Conservation (phyloP, 805 yeast genomes). For the Monosporozyma unispora region DNA sequence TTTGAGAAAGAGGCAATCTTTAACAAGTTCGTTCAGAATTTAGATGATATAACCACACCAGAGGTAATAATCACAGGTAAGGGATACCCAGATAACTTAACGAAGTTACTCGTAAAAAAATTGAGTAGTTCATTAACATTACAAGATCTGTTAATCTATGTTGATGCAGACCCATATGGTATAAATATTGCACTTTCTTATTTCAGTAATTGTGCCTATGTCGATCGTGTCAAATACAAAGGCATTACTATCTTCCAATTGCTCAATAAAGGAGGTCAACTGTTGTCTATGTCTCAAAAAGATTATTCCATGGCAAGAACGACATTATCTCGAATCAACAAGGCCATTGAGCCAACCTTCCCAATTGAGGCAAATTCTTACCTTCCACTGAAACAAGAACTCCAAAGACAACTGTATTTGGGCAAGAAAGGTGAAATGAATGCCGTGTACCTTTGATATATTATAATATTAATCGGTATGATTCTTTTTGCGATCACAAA, state of each 20-base stretch:
- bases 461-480: no score
- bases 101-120: conserved; percentile 36
- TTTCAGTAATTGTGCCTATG: not conserved
- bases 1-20: conserved; percentile 50
- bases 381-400: conserved; percentile 31
- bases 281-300: conserved; percentile 16
- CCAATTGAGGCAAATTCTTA: not conserved
- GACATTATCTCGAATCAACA: conserved; percentile 10
- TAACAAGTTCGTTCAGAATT: conserved; percentile 22
- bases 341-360: not conserved
- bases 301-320: conserved; percentile 25
- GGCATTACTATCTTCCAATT: conserved; percentile 19
- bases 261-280: conserved; percentile 10
- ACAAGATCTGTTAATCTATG: conserved; percentile 36
- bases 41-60: conserved; percentile 5
- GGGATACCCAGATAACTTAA: conserved; percentile 59
- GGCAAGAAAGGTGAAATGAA: conserved; percentile 56
- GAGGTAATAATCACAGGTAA: conserved; percentile 49
- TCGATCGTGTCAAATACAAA: conserved; percentile 8
- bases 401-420: conserved; percentile 49
- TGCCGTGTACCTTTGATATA: conserved; percentile 17
- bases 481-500: not conserved
- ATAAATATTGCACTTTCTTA: conserved; percentile 29
- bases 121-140: conserved; percentile 18
- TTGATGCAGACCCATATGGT: conserved; percentile 66